Conservation (phyloP, 305 asterid species). For the Salvia sclarea region DNA sequence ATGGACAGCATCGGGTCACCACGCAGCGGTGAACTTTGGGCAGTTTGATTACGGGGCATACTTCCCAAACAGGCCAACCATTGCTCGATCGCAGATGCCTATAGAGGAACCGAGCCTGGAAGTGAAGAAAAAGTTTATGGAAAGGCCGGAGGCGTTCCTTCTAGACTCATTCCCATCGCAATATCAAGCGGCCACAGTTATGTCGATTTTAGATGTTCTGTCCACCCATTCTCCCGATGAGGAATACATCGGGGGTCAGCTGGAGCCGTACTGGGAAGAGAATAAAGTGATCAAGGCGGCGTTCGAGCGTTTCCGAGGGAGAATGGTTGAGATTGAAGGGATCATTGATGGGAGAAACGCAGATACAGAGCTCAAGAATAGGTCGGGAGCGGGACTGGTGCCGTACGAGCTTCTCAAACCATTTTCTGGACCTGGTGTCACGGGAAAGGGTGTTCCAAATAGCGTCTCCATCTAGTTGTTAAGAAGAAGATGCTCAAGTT, state of each 20-base stretch:
- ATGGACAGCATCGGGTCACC: slow-evolving; percentile 78
- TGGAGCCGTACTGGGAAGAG: slow-evolving; percentile 39
- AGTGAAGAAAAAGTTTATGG: slow-evolving; percentile 41
- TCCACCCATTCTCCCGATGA: slow-evolving; percentile 82
- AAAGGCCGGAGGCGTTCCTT: slow-evolving; percentile 63
- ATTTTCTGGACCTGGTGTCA: slow-evolving; percentile 63
- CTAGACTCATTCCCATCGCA: slow-evolving; percentile 63
- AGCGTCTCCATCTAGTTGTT: slow-evolving; percentile 66
- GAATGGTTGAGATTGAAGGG: slow-evolving; percentile 67
- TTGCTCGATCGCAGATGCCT: slow-evolving; percentile 60
- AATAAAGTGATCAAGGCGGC: slow-evolving; percentile 46
- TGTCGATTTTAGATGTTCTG: slow-evolving; percentile 59
- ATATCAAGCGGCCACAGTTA: slow-evolving; percentile 48
- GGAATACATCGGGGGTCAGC: slow-evolving; percentile 62
- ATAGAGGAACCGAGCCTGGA: slow-evolving; percentile 51
- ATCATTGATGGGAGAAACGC: slow-evolving; percentile 58
- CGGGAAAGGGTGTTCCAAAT: slow-evolving; percentile 72
- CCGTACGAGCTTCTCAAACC: slow-evolving; percentile 68
- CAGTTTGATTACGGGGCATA: slow-evolving; percentile 66
- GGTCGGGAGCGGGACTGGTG: slow-evolving; percentile 62
- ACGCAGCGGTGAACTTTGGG: slow-evolving; percentile 80
- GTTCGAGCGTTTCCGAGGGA: slow-evolving; percentile 48
- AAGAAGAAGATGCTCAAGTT: neutral
- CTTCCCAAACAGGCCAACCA: slow-evolving; percentile 74
- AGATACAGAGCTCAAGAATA: slow-evolving; percentile 36